These are phyloP conservation scores for Endothia cerciana DNA, from an alignment of 2,329 filamentous ascomycete species.

Conservation along the genomic window DNA sequence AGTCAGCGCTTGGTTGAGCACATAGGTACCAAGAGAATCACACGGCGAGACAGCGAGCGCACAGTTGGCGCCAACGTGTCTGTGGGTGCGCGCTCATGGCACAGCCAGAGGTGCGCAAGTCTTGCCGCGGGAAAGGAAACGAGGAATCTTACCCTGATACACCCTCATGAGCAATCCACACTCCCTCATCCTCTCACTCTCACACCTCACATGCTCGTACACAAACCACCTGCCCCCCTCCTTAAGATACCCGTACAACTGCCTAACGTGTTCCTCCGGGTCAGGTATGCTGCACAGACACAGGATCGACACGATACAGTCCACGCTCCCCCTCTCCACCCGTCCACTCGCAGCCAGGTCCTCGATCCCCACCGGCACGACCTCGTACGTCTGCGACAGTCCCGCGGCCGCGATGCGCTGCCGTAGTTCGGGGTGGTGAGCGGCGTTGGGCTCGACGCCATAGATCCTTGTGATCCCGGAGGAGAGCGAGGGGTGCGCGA, in stretches of 20 bases:
- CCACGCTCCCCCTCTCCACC: constrained; percentile 55
- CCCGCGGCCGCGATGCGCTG: constrained; percentile 54
- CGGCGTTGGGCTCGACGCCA: constrained; percentile 66
- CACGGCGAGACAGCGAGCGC: no score
- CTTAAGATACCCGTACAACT: constrained; percentile 62
- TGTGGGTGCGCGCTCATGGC: no score
- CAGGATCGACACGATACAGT: constrained; percentile 63
- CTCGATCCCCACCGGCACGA: constrained; percentile 66
- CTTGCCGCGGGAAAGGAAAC: not conserved
- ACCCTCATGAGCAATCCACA: constrained; percentile 44
- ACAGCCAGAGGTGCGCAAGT: no score
- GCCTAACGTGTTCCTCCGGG: constrained; percentile 56
- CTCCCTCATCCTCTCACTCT: constrained; percentile 31
- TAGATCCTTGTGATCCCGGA: constrained; percentile 52
- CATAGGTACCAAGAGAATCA: no score
- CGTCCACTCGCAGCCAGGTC: constrained; percentile 50
- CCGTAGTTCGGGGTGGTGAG: constrained; percentile 53
- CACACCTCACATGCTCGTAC: constrained; percentile 61
- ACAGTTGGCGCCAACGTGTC: no score
- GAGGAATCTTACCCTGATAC: constrained; percentile 54
- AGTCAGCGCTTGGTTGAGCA: not conserved
- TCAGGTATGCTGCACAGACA: constrained; percentile 68
- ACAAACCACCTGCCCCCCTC: constrained; percentile 66
- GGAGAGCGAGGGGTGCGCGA: constrained; percentile 35
- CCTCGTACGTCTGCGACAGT: constrained; percentile 60